phyloP scores from a whole-genome alignment of 2,329 filamentous ascomycete genomes.

The Fusarium pseudoanthophilum region DNA sequence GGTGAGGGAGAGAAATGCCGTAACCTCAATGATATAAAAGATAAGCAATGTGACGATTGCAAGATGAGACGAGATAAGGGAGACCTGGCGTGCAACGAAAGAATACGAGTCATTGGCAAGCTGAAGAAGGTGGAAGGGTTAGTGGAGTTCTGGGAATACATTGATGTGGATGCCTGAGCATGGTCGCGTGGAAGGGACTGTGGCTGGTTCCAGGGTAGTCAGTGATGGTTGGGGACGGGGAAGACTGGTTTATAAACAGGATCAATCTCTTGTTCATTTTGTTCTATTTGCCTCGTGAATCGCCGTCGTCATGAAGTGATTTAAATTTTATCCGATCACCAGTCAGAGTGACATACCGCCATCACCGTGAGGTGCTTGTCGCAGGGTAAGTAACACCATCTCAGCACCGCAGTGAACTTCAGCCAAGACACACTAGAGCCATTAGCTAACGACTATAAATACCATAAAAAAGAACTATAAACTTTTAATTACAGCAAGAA shows the following conservation, averaged over 20 bases:
- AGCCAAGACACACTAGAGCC: rapidly evolving
- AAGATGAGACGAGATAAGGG: neutral
- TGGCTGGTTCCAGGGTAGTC: too few relatives aligned
- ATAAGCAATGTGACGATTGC: neutral
- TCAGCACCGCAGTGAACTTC: rapidly evolving
- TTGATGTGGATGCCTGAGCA: too few relatives aligned
- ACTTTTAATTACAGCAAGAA: rapidly evolving
- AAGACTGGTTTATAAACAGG: neutral
- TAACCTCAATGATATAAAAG: neutral
- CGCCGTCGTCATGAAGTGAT: too few relatives aligned
- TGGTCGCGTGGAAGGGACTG: neutral
- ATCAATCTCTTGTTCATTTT: neutral
- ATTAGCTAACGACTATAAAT: rapidly evolving
- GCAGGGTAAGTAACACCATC: rapidly evolving
- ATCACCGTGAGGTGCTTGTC: rapidly evolving
- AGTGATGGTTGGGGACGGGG: rapidly evolving
- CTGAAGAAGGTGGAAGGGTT: neutral
- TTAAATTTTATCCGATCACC: rapidly evolving
- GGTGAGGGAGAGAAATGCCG: neutral
- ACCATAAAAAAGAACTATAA: too few relatives aligned
- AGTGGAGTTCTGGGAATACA: neutral
- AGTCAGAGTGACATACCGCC: rapidly evolving
- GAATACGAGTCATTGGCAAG: neutral
- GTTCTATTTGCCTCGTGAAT: rapidly evolving
- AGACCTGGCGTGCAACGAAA: neutral